Conservation (phyloP, 1,139 yeast genomes). For the Ashbya aceris region DNA sequence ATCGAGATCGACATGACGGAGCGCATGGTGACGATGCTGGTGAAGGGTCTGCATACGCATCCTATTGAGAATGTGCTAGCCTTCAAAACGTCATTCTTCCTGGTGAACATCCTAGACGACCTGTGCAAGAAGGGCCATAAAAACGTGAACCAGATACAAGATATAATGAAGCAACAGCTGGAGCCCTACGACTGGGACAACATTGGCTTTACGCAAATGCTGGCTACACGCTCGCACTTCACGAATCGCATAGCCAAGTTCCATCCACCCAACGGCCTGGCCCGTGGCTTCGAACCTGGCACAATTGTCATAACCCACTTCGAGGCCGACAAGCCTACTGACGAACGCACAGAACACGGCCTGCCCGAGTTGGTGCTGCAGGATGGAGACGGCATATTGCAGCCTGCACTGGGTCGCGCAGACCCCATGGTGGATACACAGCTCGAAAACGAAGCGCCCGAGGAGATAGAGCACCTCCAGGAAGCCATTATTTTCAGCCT, state of each 20-base stretch:
- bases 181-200: slow-evolving; percentile 3
- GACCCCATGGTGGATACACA: too few species aligned
- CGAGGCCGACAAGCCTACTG: not conserved
- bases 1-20: slow-evolving; percentile 3
- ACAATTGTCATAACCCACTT: slow-evolving; percentile 4
- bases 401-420: too few species aligned
- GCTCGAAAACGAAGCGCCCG: too few species aligned
- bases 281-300: slow-evolving; percentile 3
- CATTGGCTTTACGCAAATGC: slow-evolving; percentile 2
- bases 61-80: slow-evolving; percentile 1
- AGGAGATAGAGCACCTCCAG: too few species aligned
- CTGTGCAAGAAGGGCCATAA: slow-evolving; percentile 4
- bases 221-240: slow-evolving; percentile 3
- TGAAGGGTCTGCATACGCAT: slow-evolving; percentile 2
- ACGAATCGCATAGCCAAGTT: slow-evolving; percentile 2
- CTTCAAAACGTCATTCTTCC: slow-evolving; percentile 1
- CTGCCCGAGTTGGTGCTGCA: too few species aligned
- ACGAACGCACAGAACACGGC: not conserved
- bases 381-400: too few species aligned
- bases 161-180: not conserved
- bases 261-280: slow-evolving; percentile 3
- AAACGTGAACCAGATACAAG: slow-evolving; percentile 3
- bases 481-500: not conserved
- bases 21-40: slow-evolving; percentile 1
- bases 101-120: slow-evolving; percentile 4